Base-by-base conservation (phyloP, 441 rosid genomes). In the Geranium incanum region DNA sequence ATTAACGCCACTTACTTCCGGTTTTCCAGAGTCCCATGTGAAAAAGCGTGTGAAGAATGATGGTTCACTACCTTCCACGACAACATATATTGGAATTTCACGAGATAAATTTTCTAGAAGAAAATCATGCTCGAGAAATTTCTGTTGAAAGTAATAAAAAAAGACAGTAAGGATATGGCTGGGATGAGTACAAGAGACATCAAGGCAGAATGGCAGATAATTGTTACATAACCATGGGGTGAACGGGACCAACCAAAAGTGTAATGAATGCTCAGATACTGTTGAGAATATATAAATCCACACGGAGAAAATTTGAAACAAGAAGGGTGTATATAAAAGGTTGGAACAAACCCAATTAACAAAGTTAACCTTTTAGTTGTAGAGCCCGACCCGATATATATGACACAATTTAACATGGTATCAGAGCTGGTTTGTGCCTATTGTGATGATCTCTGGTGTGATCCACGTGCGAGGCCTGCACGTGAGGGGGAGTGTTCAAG, bases 31-130 rank as follows among this genome's bases (percentile, higher is more conserved):
- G 77, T 95, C 97, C 99, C 99, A 95, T 62, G 86, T 77, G 77
- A 95, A 95, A 84, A 91, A 95, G 67, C 96, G 90, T 12, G 95
- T 91, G 80, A 93, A 93, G 85, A 95, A 95, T 60, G 89, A 81
- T 15, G 99, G 99, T 76, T 95, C 99, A 63, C 83, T 89, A 72
- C 95, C 99, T 83, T 95, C 99, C 74, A 81, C 84, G 72, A 91
- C 79, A 72, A 93, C 81, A 80, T 80, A 89, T 74, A 88, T 77
- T n/a, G 98, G 93, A 76, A 88, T 71, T 82, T 95, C 91, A 71
- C 37, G 72, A 64, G 93, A 83, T 72, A 93, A 75, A 39, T 87
- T 88, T 80, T 91, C 97, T 68, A 89, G 74, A 68, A 93, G 88
- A 78, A 87, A 86, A 80, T 95, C 98, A 8, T 78, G 81, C 83